A percentile compares a stretch with the other conserved stretches of the same genome.
Conservation (phyloP, 441 rosid species). For the Eruca vesicaria region DNA sequence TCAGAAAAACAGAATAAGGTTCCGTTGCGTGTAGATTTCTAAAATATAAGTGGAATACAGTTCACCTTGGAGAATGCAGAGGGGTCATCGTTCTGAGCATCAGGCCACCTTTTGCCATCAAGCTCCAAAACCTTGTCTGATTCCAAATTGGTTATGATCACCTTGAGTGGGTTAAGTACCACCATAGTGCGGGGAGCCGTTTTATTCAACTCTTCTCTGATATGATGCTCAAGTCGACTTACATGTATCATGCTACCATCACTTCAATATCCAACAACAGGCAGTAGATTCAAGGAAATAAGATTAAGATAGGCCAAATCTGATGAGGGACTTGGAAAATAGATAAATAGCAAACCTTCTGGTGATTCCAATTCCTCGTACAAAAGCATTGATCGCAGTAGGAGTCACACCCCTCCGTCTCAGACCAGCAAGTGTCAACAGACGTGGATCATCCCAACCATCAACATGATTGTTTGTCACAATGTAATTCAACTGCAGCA, state of each 20-base stretch:
- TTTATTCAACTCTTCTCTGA: conserved; percentile 89
- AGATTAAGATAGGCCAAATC: background rate
- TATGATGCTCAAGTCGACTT: conserved; percentile 91
- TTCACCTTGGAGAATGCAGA: conserved; percentile 80
- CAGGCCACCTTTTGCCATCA: conserved; percentile 95
- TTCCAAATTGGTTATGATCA: conserved; percentile 75
- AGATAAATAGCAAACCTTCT: conserved; percentile 60
- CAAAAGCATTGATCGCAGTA: conserved; percentile 83
- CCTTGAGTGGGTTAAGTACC: conserved; percentile 90
- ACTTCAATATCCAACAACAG: conserved; percentile 45
- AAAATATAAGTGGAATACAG: conserved; percentile 1
- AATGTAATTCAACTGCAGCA: conserved; percentile 72
- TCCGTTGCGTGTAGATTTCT: no score
- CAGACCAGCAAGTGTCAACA: conserved; percentile 94
- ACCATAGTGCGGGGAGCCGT: conserved; percentile 80
- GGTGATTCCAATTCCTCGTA: conserved; percentile 88
- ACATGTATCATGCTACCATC: conserved; percentile 81
- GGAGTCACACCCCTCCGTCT: conserved; percentile 88
- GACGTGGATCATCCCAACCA: conserved; percentile 99
- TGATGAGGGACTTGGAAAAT: background rate
- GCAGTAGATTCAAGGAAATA: conserved; percentile 4
- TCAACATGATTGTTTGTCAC: conserved; percentile 87
- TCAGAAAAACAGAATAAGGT: background rate
- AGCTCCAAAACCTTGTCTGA: conserved; percentile 56
- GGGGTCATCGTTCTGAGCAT: conserved; percentile 67